Evolutionary conservation across 352 stramenopile genomes (phyloP).

Genomic region (Paralagenidium karlingii): DNA sequence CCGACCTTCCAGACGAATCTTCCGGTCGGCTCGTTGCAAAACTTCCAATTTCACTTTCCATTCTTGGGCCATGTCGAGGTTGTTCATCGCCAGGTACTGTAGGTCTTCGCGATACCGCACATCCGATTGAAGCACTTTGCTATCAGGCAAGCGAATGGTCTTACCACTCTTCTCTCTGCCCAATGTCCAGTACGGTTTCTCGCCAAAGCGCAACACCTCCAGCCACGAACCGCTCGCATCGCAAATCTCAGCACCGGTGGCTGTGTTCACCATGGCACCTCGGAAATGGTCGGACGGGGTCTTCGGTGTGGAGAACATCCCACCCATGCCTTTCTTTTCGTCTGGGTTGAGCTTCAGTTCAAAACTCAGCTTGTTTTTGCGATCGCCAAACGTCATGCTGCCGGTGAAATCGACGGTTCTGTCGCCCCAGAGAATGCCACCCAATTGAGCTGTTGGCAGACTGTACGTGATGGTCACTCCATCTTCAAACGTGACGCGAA

Average conservation of each 20-base stretch:
- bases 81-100: slow-evolving; percentile 40
- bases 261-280: slow-evolving; percentile 52
- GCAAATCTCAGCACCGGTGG: slow-evolving; percentile 43
- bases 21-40: slow-evolving; percentile 64
- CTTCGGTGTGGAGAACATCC: slow-evolving; percentile 71
- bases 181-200: slow-evolving; percentile 63
- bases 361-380: slow-evolving; percentile 49
- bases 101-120: slow-evolving; percentile 62
- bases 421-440: slow-evolving; percentile 70
- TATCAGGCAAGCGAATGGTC: slow-evolving; percentile 34
- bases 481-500: slow-evolving; percentile 57
- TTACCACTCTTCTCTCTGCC: slow-evolving; percentile 42
- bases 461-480: slow-evolving; percentile 58
- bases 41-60: slow-evolving; percentile 78
- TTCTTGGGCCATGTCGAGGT: slow-evolving; percentile 71
- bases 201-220: slow-evolving; percentile 52
- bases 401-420: slow-evolving; percentile 67
- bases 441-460: slow-evolving; percentile 57
- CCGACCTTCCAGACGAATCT: slow-evolving; percentile 54
- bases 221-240: slow-evolving; percentile 71
- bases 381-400: slow-evolving; percentile 62
- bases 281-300: slow-evolving; percentile 63
- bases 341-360: slow-evolving; percentile 76
- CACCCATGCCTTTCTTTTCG: slow-evolving; percentile 77
- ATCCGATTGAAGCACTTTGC: slow-evolving; percentile 57